phyloP scores from a whole-genome alignment of 2,329 filamentous ascomycete species.

The Fusarium floridanum region DNA sequence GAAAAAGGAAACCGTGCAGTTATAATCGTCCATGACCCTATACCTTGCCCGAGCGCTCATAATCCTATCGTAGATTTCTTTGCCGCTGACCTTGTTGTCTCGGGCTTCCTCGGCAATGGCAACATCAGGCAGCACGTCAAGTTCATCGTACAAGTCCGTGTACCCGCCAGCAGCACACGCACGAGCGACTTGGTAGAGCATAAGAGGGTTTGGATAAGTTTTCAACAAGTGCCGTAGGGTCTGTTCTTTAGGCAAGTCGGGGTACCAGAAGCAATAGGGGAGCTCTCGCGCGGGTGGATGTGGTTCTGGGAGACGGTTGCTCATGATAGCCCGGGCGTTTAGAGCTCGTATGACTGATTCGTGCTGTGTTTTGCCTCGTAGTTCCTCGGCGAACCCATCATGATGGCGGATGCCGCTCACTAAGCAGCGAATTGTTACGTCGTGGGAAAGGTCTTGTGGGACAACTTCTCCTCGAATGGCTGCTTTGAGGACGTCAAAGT shows the following conservation, averaged over 20 bases:
- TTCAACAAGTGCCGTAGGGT: slow-evolving; percentile 52
- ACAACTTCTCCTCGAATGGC: background rate
- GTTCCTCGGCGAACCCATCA: background rate
- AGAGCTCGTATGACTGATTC: background rate
- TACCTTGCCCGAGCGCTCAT: slow-evolving; percentile 47
- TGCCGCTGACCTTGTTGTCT: slow-evolving; percentile 38
- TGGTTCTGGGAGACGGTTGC: slow-evolving; percentile 49
- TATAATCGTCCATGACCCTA: slow-evolving; percentile 55
- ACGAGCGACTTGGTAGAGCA: slow-evolving; percentile 55
- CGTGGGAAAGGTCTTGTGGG: background rate
- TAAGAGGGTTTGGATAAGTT: slow-evolving; percentile 43
- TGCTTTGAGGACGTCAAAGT: background rate
- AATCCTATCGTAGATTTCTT: slow-evolving; percentile 49
- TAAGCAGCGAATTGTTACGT: background rate
- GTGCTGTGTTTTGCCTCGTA: background rate
- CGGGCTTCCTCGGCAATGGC: slow-evolving; percentile 57
- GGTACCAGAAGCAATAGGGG: slow-evolving; percentile 60
- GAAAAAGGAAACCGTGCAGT: slow-evolving; percentile 2
- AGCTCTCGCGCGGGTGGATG: slow-evolving; percentile 18
- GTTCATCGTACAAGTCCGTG: slow-evolving; percentile 50
- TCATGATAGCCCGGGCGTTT: slow-evolving; percentile 55
- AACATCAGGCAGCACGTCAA: slow-evolving; percentile 55
- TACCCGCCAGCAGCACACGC: slow-evolving; percentile 57
- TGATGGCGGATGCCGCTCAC: background rate
- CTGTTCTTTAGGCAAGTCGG: slow-evolving; percentile 51